These are phyloP conservation scores for Salix suchowensis DNA, from an alignment of 345 rosid species.

Conservation along the genomic window DNA sequence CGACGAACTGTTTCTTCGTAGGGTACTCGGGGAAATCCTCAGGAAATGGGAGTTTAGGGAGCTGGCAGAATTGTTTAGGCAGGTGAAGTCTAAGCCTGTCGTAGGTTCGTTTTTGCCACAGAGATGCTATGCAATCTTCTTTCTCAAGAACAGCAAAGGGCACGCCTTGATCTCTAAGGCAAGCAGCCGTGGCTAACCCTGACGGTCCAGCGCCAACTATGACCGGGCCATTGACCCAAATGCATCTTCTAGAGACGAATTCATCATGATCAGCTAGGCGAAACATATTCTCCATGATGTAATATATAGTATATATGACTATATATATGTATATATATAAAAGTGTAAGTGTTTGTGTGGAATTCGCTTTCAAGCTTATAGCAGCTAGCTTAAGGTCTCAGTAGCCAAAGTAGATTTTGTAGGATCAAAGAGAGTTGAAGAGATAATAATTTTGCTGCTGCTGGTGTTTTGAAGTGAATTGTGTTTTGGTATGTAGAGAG, in stretches of 20 bases:
- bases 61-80: conserved; percentile 51
- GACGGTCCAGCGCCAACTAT: conserved; percentile 47
- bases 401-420: neutral
- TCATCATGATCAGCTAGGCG: conserved; percentile 11
- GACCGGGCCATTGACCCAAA: conserved; percentile 42
- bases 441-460: neutral
- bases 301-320: neutral
- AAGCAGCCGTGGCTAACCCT: conserved; percentile 40
- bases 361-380: neutral
- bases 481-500: conserved; percentile 6
- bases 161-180: conserved; percentile 44
- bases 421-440: neutral
- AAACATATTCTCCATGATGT: conserved; percentile 13
- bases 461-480: conserved; percentile 7
- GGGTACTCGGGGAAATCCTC: conserved; percentile 40
- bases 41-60: conserved; percentile 48
- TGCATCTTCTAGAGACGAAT: conserved; percentile 29
- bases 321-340: too few species aligned
- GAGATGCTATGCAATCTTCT: conserved; percentile 43
- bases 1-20: conserved; percentile 34
- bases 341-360: neutral
- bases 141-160: conserved; percentile 47
- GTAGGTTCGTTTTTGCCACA: conserved; percentile 48
- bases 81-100: conserved; percentile 51
- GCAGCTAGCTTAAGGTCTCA: neutral